phyloP scores from a whole-genome alignment of 2,329 filamentous ascomycete species.

The Gyromitra esculenta region DNA sequence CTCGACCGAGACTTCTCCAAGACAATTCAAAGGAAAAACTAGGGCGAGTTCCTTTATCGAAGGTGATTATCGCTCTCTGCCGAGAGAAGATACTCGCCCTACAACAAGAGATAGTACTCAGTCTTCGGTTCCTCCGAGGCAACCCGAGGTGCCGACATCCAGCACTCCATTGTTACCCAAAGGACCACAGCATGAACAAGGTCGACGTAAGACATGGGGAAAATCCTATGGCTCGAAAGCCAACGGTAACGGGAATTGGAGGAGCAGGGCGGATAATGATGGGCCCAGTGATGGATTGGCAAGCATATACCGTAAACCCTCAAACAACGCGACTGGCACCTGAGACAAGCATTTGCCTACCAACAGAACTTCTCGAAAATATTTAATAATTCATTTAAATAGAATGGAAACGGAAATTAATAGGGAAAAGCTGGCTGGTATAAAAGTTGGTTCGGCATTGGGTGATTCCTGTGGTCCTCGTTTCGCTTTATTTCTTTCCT shows the following conservation, averaged over 20 bases:
- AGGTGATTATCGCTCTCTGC: constrained; percentile 39
- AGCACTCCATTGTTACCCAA: constrained; percentile 36
- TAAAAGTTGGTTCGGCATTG: constrained; percentile 30
- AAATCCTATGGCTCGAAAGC: constrained; percentile 41
- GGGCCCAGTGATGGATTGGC: constrained; percentile 29
- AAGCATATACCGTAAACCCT: constrained; percentile 24
- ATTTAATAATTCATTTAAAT: constrained; percentile 32
- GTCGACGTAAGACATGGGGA: constrained; percentile 47
- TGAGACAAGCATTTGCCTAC: constrained; percentile 27
- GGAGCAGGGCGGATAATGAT: constrained; percentile 38
- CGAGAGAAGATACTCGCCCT: constrained; percentile 40
- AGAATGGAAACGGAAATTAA: constrained; percentile 13
- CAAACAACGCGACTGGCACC: constrained; percentile 31
- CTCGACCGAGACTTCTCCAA: constrained; percentile 33
- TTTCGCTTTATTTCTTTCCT: constrained; percentile 18
- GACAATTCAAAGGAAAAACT: constrained; percentile 36
- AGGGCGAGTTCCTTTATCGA: constrained; percentile 39
- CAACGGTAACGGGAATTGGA: constrained; percentile 45
- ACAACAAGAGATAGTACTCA: constrained; percentile 27
- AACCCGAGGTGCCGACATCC: constrained; percentile 33
- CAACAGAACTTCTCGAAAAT: constrained; percentile 22
- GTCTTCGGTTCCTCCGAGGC: constrained; percentile 19
- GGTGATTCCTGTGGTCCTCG: constrained; percentile 16
- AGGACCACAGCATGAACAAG: constrained; percentile 38
- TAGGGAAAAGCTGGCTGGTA: neutral